Base-by-base conservation (phyloP, 176 grass and related monocot species). In the Triticum timopheevii region DNA sequence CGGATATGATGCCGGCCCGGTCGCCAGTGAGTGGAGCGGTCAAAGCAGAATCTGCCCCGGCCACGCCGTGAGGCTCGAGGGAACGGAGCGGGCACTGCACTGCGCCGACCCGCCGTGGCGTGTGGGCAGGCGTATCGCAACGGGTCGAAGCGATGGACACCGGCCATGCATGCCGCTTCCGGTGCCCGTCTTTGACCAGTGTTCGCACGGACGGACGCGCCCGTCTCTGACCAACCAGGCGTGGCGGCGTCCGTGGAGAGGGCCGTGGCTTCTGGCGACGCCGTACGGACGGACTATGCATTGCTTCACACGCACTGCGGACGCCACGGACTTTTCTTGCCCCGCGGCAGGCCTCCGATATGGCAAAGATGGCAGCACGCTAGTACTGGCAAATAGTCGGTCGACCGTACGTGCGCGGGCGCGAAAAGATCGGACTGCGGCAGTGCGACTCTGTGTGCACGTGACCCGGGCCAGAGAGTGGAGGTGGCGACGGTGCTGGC, bases 161-260 rank as follows among this genome's bases (percentile, higher is more conserved):
- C 49, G 49, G 49, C 15, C 49, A 52, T 16, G 54, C 54, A 58
- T 22, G 54, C 54, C 0, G 54, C 54, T 3, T 8, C 54, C 2
- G 49, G 10, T 3, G 40, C 11, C 40, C 40, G 40, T 44, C 58
- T 50, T 85, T 62, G 63, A 76, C 24, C 64, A 39, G 38, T 15
- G 36, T 27, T 13, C 20, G 28, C 47, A 40, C 25, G 69, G 38
- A 23, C 39, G 44, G 9, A 78, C 54, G 24, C 22, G 49, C 17
- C 40, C 79, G 58, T 78, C 83, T 76, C 33, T 81, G 74, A 23
- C 24, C 49, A 47, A 75, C 75, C 15, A 52, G 45, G 63, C 28
- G 61, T 64, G 52, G 87, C 85, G 78, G 73, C 79, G 45, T 59
- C 85, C 73, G 64, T 69, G 78, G 85, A 83, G 77, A 39, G 40